Conservation (phyloP, 2,329 filamentous ascomycete species). For the Ophiostoma triangulosporum region DNA sequence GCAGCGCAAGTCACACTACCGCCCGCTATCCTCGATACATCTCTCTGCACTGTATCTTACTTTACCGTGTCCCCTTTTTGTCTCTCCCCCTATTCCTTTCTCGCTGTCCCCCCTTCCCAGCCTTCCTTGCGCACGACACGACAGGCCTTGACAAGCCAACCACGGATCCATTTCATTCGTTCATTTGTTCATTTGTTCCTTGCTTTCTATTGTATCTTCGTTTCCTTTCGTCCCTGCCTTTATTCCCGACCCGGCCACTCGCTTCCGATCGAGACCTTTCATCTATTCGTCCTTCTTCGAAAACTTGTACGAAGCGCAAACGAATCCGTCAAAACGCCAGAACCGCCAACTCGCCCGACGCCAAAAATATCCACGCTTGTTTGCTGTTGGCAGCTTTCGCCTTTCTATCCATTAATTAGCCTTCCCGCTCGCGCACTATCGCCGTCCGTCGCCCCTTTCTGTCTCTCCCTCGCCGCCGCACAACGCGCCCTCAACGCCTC, state of each 20-base stretch:
- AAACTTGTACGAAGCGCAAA: too few relatives aligned
- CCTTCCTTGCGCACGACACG: conserved; percentile 4
- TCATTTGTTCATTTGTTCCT: background rate
- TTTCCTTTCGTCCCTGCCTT: background rate
- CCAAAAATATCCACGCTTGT: background rate
- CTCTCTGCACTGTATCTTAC: too few relatives aligned
- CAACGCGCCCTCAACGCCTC: background rate
- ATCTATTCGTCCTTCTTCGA: background rate
- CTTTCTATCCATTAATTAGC: background rate
- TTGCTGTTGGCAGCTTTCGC: conserved; percentile 2
- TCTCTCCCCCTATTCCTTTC: background rate
- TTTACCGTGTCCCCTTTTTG: conserved; percentile 6
- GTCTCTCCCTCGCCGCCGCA: background rate
- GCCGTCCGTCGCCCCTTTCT: background rate
- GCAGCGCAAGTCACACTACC: background rate
- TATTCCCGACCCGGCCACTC: background rate
- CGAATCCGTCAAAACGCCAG: background rate
- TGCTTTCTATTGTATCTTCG: background rate
- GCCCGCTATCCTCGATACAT: background rate
- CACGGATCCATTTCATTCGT: background rate
- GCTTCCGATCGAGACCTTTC: background rate
- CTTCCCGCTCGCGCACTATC: background rate
- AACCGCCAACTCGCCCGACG: background rate
- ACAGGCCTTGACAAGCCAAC: background rate
- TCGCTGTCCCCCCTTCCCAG: conserved; percentile 3